A percentile compares a stretch with the other conserved stretches of the same genome.
Evolutionary conservation across 352 stramenopile genomes (phyloP).

Genomic region (Elongisporangium prolatum): DNA sequence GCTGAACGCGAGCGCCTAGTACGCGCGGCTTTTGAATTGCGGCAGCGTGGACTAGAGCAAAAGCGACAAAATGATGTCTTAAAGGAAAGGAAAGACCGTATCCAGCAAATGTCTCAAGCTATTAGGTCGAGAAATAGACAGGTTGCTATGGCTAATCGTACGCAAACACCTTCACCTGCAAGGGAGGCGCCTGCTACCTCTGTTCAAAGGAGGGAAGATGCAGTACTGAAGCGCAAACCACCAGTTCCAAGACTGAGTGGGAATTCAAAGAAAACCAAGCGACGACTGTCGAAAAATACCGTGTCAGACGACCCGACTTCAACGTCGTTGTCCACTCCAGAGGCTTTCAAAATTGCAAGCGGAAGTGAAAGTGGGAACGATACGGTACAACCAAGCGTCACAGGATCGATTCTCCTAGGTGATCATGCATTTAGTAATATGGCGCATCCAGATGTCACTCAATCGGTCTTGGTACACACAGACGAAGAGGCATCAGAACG

Average conservation of each 20-base stretch:
- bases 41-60: conserved; percentile 22
- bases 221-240: conserved; percentile 36
- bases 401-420: conserved; percentile 19
- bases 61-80: conserved; percentile 18
- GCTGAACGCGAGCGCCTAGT: conserved; percentile 39
- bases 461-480: neutral
- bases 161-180: neutral
- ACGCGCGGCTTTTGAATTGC: conserved; percentile 33
- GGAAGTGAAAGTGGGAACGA: conserved; percentile 5
- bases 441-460: neutral
- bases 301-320: neutral
- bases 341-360: conserved; percentile 5
- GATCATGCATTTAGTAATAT: neutral
- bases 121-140: conserved; percentile 55
- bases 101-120: conserved; percentile 41
- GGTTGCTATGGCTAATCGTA: conserved; percentile 2
- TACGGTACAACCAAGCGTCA: conserved; percentile 10
- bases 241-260: conserved; percentile 49
- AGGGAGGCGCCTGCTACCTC: neutral
- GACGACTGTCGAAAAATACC: neutral
- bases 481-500: neutral
- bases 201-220: conserved; percentile 7
- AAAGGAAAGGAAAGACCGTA: conserved; percentile 32
- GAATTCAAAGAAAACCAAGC: conserved; percentile 1
- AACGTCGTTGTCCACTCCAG: neutral